These are phyloP conservation scores for Prunus yedoensis DNA, from an alignment of 331 rosid genomes.

Conservation along the genomic window DNA sequence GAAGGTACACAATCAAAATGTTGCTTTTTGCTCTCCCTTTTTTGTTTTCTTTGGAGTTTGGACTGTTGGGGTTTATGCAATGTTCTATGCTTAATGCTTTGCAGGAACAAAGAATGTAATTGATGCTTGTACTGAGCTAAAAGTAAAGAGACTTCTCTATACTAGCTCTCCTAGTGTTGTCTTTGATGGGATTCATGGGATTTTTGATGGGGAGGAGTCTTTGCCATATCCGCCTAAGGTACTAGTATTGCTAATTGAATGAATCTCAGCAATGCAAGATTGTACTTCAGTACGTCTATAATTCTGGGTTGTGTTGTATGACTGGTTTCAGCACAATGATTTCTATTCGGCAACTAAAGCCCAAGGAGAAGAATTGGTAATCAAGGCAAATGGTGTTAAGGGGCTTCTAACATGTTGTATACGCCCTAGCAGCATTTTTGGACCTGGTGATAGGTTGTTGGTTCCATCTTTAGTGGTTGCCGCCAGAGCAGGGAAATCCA, in stretches of 20 bases:
- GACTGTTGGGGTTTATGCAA: background rate
- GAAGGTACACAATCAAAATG: conserved; percentile 48
- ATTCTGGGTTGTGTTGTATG: background rate
- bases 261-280: no score
- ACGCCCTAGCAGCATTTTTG: conserved; percentile 95
- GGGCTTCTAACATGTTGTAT: conserved; percentile 91
- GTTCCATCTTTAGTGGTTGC: conserved; percentile 75
- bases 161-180: conserved; percentile 95
- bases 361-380: conserved; percentile 75
- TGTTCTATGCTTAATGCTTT: background rate
- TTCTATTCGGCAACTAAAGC: conserved; percentile 93
- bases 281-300: background rate
- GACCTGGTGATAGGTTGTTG: conserved; percentile 86
- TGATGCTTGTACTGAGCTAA: conserved; percentile 70
- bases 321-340: conserved; percentile 77
- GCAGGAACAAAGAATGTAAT: conserved; percentile 84
- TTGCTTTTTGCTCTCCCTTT: background rate
- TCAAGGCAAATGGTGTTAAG: conserved; percentile 71
- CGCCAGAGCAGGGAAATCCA: conserved; percentile 87
- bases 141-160: conserved; percentile 77
- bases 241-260: background rate
- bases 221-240: conserved; percentile 85
- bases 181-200: conserved; percentile 86
- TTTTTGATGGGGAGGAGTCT: conserved; percentile 64
- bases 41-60: background rate